These are phyloP conservation scores for Penicillium sp. DNA, from an alignment of 2,329 filamentous ascomycete genomes.

Conservation along the genomic window DNA sequence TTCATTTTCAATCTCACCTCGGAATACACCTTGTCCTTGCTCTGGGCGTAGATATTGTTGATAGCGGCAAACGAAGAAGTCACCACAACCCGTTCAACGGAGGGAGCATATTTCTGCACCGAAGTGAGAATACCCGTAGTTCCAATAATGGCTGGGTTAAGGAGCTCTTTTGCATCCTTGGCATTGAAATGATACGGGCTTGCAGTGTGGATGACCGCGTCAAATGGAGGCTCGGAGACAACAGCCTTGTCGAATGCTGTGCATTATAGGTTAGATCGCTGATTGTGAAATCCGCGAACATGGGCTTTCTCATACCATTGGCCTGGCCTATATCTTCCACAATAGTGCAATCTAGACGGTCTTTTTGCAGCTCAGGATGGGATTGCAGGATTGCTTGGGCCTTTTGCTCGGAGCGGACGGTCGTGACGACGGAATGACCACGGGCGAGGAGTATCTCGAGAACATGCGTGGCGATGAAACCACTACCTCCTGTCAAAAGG, in stretches of 20 bases:
- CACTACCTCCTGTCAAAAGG: slow-evolving; percentile 48
- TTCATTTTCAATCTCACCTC: slow-evolving; percentile 4
- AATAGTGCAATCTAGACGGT: slow-evolving; percentile 59
- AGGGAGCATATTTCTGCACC: slow-evolving; percentile 57
- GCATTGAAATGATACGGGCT: slow-evolving; percentile 71
- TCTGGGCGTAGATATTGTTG: slow-evolving; percentile 41
- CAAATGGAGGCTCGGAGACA: slow-evolving; percentile 61
- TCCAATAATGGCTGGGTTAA: slow-evolving; percentile 55
- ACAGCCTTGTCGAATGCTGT: slow-evolving; percentile 65
- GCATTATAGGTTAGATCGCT: slow-evolving; percentile 26
- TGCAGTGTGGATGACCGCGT: slow-evolving; percentile 70
- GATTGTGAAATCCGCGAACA: neutral
- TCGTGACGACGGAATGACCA: slow-evolving; percentile 59
- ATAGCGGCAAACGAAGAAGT: slow-evolving; percentile 66
- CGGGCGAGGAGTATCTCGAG: slow-evolving; percentile 55
- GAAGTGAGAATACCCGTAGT: slow-evolving; percentile 59
- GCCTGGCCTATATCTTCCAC: slow-evolving; percentile 66
- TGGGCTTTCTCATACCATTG: slow-evolving; percentile 1
- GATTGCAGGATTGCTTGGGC: slow-evolving; percentile 44
- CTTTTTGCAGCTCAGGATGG: slow-evolving; percentile 48
- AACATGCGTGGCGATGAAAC: slow-evolving; percentile 62
- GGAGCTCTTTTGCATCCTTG: slow-evolving; percentile 18
- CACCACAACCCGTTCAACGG: slow-evolving; percentile 68
- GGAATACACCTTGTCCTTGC: slow-evolving; percentile 19
- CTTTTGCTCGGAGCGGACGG: slow-evolving; percentile 59